Base-by-base conservation (phyloP, 2,329 filamentous ascomycete species). In the Ambrosiella cleistominuta region DNA sequence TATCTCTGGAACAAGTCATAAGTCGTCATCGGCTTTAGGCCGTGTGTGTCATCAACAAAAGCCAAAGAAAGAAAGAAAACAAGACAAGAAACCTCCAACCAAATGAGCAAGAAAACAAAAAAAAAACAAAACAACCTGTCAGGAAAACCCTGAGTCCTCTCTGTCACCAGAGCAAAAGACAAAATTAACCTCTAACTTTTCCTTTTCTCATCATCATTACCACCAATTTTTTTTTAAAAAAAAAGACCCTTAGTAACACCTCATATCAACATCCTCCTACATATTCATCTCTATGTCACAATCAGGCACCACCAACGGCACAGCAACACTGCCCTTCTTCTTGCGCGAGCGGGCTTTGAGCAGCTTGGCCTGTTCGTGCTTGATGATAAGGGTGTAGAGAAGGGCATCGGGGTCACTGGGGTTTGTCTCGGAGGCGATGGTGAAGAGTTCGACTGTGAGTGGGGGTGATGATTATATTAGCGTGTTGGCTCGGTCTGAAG, bases 351-450 rank as follows among this genome's bases (percentile, higher is more conserved):
- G 58, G 9, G 39, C 13, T 12, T 54, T 57, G 44, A 19, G 38
- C n/a, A 60, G 55, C 42, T 60, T 60, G 17, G 55, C 37, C 39
- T 60, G 55, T n/a, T 60, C 58, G 44, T 60, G 58, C 11, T 57
- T 50, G 17, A 57, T 37, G n/a, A 60, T 35, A 27, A 55, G 37
- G 13, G 39, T 56, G 54, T 50, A 54, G 27, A 38, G 47, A 2
- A 38, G 59, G 56, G 4, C 49, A 27, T 52, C 50, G 11, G 44
- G 44, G 4, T 47, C 13, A 17, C 9, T 5, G 27, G 36, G 15
- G 36, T 27, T 40, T 7, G 52, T 36, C 52, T 54, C 47, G 36
- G 19, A 42, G 13, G 15, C 11, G 7, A 56, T 38, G 19, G n/a
- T 2, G 17, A 45, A 11, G 37, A 11, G 2, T 13, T 15, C 15